Evolutionary conservation across 805 yeast genomes (phyloP).

Genomic region (Suhomyces sp.): DNA sequence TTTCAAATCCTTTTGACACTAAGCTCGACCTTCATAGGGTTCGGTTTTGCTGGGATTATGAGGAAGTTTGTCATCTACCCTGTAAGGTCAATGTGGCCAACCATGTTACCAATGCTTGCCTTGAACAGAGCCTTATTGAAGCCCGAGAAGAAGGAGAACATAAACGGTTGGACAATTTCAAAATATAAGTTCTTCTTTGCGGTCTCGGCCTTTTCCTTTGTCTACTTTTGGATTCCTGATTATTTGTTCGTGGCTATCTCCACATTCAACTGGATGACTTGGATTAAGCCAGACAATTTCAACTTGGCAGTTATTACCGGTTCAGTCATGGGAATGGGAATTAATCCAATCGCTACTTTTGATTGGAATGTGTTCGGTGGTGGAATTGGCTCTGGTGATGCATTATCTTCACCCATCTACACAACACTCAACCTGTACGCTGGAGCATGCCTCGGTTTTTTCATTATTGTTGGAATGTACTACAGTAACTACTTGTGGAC

Average conservation of each 20-base stretch:
- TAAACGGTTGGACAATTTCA: conserved; percentile 23
- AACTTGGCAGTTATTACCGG: conserved; percentile 52
- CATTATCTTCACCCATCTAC: conserved; percentile 45
- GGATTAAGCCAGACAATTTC: conserved; percentile 53
- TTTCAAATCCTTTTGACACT: conserved; percentile 13
- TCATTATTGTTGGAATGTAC: conserved; percentile 16
- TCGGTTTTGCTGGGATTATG: conserved; percentile 16
- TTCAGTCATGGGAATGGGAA: conserved; percentile 43
- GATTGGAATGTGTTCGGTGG: conserved; percentile 42
- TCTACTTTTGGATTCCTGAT: conserved; percentile 46
- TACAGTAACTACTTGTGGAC: conserved; percentile 19
- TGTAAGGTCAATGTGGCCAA: conserved; percentile 14
- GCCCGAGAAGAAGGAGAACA: conserved; percentile 21
- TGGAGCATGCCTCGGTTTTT: conserved; percentile 13
- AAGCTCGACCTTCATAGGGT: conserved; percentile 14
- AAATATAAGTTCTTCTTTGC: conserved; percentile 31
- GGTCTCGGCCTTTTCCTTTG: conserved; percentile 26
- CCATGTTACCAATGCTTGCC: conserved; percentile 41
- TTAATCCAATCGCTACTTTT: conserved; percentile 52
- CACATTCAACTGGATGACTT: conserved; percentile 53
- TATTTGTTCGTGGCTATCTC: conserved; percentile 42
- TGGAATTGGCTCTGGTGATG: conserved; percentile 17
- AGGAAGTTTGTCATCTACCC: conserved; percentile 18
- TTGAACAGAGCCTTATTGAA: conserved; percentile 46
- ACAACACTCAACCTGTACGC: conserved; percentile 18